These are phyloP conservation scores for Fremontodendron californicum DNA, from an alignment of 345 rosid genomes.

Conservation along the genomic window DNA sequence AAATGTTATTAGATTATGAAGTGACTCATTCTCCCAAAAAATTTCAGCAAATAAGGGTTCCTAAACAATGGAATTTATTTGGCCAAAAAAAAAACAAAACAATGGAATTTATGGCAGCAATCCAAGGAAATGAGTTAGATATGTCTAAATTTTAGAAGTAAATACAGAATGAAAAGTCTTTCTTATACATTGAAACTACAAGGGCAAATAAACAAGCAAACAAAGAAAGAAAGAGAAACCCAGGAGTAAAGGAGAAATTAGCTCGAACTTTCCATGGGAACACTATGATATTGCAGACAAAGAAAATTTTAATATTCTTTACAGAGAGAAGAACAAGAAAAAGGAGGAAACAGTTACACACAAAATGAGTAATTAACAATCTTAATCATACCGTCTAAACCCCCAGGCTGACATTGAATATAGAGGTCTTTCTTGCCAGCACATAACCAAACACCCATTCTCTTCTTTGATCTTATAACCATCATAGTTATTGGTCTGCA, in stretches of 20 bases:
- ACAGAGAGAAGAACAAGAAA: conserved; percentile 19
- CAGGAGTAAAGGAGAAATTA: neutral
- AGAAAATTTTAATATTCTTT: conserved; percentile 29
- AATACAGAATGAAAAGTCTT: neutral
- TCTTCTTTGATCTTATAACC: conserved; percentile 64
- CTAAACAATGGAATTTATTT: too few species aligned
- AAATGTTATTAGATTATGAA: neutral
- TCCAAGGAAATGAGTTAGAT: neutral
- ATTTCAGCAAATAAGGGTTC: too few species aligned
- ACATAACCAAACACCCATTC: conserved; percentile 48
- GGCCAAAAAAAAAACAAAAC: too few species aligned
- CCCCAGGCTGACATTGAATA: conserved; percentile 69
- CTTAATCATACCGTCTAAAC: conserved; percentile 40
- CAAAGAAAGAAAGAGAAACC: neutral
- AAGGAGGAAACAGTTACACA: neutral
- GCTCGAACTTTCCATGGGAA: conserved; percentile 12
- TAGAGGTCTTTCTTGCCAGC: conserved; percentile 64
- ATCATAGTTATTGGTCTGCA: conserved; percentile 54
- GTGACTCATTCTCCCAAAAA: neutral
- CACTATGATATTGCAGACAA: conserved; percentile 21
- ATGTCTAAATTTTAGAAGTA: neutral
- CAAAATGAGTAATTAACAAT: neutral
- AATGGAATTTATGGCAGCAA: neutral
- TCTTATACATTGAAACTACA: neutral
- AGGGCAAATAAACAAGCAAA: neutral